Base-by-base conservation (phyloP, 768 basidiomycete genomes). In the Termitomyces bulborhizus region DNA sequence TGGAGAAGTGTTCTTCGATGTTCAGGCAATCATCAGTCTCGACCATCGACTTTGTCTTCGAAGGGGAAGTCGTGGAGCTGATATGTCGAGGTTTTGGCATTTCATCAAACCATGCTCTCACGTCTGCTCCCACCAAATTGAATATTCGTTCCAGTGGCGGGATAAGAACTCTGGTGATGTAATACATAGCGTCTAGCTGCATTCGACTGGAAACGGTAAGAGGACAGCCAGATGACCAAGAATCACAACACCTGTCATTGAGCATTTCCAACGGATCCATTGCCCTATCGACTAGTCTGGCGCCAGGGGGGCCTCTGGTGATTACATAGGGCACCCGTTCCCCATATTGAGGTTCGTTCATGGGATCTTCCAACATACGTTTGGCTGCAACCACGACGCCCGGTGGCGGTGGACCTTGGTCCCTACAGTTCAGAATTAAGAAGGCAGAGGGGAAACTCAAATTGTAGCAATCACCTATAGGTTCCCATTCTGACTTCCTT, bases 291-390 rank as follows among this genome's bases (percentile, higher is more conserved):
- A 88, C 86, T 4, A 96, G 77, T 52, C 85, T 77, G 3, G 76
- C 69, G 3, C 80, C 81, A 6, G 82, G 80, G 16, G 80, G 76
- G 4, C 90, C 85, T 43, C 81, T 76, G 15, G 77, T 74, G 47
- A 99, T 91, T 46, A 98, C 81, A 65, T 98, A 98, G 1, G 93
- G 93, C 0, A 98, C 82, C 29, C 96, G 84, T 62, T 99, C 94
- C 16, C 90, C 92, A 64, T 98, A 97, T 62, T 95, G 92, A 1
- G 89, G 78, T 65, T 97, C 95, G 49, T 88, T 81, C 26, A 85
- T 83, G 0, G 85, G 84, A 68, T 98, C 95, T 44, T 81, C 66
- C 13, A 86, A 61, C 69, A 88, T 81, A 53, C 83, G 80, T 29
- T 86, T 79, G 3, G 88, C 87, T 7, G 94, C 95, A 13, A 98